Evolutionary conservation across 805 yeast species (phyloP).

Genomic region (Jamesozyma spencerorum): DNA sequence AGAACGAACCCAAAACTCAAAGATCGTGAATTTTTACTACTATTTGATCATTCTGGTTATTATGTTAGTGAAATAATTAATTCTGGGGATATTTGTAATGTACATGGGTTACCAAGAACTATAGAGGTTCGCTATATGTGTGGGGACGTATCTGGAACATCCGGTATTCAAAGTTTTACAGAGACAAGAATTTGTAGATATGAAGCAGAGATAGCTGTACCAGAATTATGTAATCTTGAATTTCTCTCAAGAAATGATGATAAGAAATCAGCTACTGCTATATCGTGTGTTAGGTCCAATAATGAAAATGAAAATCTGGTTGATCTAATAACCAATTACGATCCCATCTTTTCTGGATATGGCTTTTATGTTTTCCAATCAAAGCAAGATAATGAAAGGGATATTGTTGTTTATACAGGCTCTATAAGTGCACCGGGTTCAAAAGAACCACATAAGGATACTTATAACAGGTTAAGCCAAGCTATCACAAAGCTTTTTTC

Average conservation of each 20-base stretch:
- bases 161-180: slow-evolving; percentile 31
- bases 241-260: slow-evolving; percentile 21
- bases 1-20: slow-evolving; percentile 18
- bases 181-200: slow-evolving; percentile 55
- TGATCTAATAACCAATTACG: slow-evolving; percentile 14
- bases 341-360: slow-evolving; percentile 22
- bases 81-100: slow-evolving; percentile 52
- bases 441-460: not conserved
- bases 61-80: slow-evolving; percentile 31
- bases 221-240: slow-evolving; percentile 38
- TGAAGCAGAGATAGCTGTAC: slow-evolving; percentile 41
- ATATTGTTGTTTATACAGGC: slow-evolving; percentile 4
- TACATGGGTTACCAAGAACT: slow-evolving; percentile 43
- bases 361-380: slow-evolving; percentile 21
- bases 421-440: not conserved
- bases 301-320: slow-evolving; percentile 4
- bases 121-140: slow-evolving; percentile 52
- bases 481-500: slow-evolving; percentile 17
- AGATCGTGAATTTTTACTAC: slow-evolving; percentile 23
- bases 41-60: slow-evolving; percentile 29
- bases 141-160: slow-evolving; percentile 24
- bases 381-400: not conserved
- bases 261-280: slow-evolving; percentile 13
- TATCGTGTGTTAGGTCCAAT: slow-evolving; percentile 9
- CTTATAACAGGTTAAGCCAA: slow-evolving; percentile 12